These are phyloP conservation scores for Phialemonium atrogriseum DNA, from an alignment of 2,329 filamentous ascomycete species.

Conservation along the genomic window DNA sequence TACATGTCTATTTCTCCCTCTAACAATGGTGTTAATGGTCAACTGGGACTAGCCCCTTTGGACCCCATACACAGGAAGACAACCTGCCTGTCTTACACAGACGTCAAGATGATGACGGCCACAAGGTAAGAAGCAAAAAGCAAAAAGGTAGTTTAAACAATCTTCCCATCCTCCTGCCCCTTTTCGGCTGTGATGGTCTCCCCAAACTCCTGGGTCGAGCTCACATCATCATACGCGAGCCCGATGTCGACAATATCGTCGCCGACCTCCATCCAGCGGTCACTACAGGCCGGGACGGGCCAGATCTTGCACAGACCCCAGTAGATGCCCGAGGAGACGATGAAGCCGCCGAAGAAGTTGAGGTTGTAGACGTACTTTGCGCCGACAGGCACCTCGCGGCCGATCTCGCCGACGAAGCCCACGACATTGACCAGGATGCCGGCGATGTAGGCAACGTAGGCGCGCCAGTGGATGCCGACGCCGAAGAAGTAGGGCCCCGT, in stretches of 20 bases:
- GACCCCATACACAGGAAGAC: too few species aligned
- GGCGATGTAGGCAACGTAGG: conserved; percentile 71
- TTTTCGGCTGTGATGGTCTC: neutral
- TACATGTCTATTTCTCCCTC: too few species aligned
- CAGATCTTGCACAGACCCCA: conserved; percentile 59
- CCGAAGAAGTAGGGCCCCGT: conserved; percentile 65
- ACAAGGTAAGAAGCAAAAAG: too few species aligned
- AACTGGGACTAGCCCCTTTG: too few species aligned
- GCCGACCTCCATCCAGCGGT: conserved; percentile 70
- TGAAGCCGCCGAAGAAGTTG: conserved; percentile 83
- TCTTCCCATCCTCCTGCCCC: neutral
- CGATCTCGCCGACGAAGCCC: conserved; percentile 78
- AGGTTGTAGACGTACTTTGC: conserved; percentile 83
- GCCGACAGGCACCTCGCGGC: conserved; percentile 60
- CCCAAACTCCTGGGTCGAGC: conserved; percentile 3
- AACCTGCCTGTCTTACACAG: too few species aligned
- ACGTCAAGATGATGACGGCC: too few species aligned
- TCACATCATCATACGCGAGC: conserved; percentile 32
- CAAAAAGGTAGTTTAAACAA: neutral
- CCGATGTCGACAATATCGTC: conserved; percentile 49
- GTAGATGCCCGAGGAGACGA: conserved; percentile 60
- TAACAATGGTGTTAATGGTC: too few species aligned
- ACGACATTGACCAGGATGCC: conserved; percentile 89
- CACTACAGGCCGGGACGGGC: conserved; percentile 67
- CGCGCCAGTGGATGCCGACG: conserved; percentile 72